These are phyloP conservation scores for Rhododendron simsii DNA, from an alignment of 148 eudicot species.

Conservation along the genomic window DNA sequence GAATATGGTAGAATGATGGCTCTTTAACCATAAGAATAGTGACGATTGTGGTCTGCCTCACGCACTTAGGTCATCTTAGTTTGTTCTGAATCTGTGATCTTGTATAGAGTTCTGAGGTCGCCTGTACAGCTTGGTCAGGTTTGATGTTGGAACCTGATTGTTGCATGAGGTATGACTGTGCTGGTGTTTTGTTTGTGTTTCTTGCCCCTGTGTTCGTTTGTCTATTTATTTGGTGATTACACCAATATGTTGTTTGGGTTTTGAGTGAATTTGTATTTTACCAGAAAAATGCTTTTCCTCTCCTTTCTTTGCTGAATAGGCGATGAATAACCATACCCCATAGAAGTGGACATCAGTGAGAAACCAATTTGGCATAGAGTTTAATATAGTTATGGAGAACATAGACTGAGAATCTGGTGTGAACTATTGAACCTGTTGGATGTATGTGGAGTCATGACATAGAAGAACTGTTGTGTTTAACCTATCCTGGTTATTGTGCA, in stretches of 20 bases:
- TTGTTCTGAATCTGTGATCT: background rate
- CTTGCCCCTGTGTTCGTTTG: background rate
- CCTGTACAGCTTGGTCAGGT: background rate
- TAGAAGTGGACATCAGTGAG: background rate
- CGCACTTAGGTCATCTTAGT: background rate
- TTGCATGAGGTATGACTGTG: background rate
- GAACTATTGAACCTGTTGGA: background rate
- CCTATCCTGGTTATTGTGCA: background rate
- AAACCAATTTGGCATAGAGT: background rate
- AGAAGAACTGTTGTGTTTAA: background rate
- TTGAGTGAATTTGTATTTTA: background rate
- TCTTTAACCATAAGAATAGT: background rate
- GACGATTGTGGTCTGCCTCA: background rate
- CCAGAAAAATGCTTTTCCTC: background rate
- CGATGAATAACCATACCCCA: background rate
- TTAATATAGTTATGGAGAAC: background rate
- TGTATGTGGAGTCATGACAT: background rate
- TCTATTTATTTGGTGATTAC: background rate
- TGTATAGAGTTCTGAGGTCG: background rate
- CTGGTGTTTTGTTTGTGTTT: background rate
- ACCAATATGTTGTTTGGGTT: background rate
- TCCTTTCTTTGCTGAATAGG: background rate
- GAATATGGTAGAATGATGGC: background rate
- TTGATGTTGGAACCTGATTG: background rate
- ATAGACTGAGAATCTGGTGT: background rate